Base-by-base conservation (phyloP, 805 yeast genomes). In the Priceomyces medius region DNA sequence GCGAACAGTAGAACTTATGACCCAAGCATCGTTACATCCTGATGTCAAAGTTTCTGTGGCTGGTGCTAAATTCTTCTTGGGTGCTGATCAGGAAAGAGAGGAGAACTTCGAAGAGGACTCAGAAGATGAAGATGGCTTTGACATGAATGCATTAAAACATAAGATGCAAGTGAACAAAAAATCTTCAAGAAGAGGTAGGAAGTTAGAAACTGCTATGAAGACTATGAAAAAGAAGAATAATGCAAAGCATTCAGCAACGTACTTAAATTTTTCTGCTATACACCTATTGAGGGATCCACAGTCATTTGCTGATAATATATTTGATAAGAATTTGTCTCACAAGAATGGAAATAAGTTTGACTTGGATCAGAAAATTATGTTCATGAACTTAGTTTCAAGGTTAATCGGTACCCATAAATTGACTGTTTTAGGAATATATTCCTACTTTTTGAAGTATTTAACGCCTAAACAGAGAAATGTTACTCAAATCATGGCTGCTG, bases 241-340 rank as follows among this genome's bases (percentile, higher is more conserved):
- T 27, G 70, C 80, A 21, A 80, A 74, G 45, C 73, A 75, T 42
- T 74, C 80, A 12, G 77, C 83, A 8, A 78, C 86, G 0, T 89
- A 80, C 52, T 74, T 93, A 54, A 93, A 93, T 59, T 93, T 93
- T 68, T 84, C 95, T 38, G 99, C 99, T 24, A 83, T 93, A 41
- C 99, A 93, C 64, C 68, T 93, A 43, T 74, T 93, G 41, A 80
- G 97, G 61, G 99, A 93, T 60, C 99, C 99, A 7, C 99, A 93
- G 63, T 96, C 96, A 3, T 93, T 93, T 66, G 96, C 98, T 6
- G 99, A 93, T 50, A 77, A 73, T 44, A 69, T 93, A 42, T 93
- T 81, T 56, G 76, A 78, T 20, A 77, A 71, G 33, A 95, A 89
- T 56, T 66, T 91, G 45, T 75, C 83, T 37, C 79, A 85, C 31